Percentiles rank a stretch among this genome's conserved stretches.
phyloP scores from a whole-genome alignment of 2,329 filamentous ascomycete genomes.

The Cyanodermella asteris region DNA sequence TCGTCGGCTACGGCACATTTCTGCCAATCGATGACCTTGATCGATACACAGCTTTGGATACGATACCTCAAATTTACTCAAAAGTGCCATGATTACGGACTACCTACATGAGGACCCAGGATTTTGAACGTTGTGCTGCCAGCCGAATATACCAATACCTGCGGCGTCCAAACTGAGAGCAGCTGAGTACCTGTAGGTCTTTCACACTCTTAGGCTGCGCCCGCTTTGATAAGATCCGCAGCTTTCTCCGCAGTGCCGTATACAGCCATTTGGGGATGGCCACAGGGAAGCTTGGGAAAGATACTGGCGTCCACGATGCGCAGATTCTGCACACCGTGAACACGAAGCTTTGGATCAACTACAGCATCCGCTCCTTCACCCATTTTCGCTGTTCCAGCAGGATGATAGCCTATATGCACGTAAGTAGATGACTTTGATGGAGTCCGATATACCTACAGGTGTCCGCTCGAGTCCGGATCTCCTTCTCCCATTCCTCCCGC shows the following conservation, averaged over 20 bases:
- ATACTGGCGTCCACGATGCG: slow-evolving; percentile 13
- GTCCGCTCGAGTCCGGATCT: not conserved
- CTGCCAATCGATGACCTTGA: too few species aligned
- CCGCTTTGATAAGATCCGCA: slow-evolving; percentile 13
- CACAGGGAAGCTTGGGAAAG: slow-evolving; percentile 12
- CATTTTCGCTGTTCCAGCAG: not conserved
- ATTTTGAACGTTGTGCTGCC: too few species aligned
- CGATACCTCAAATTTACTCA: too few species aligned
- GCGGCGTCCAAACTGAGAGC: too few species aligned
- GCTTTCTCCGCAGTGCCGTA: slow-evolving; percentile 16
- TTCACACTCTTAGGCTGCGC: not conserved
- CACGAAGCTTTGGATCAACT: slow-evolving; percentile 4
- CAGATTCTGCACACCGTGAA: slow-evolving; percentile 11
- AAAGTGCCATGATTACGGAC: too few species aligned
- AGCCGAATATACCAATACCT: too few species aligned
- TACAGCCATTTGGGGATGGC: slow-evolving; percentile 13
- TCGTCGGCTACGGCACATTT: too few species aligned
- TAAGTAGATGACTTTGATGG: too few species aligned
- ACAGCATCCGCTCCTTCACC: not conserved
- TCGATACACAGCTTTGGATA: too few species aligned
- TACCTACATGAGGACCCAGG: too few species aligned
- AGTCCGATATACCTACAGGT: slow-evolving; percentile 3
- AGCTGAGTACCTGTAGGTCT: too few species aligned
- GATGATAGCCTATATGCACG: slow-evolving; percentile 1
- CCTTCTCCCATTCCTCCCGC: slow-evolving; percentile 1